Percentiles rank a stretch among this genome's conserved stretches.
phyloP scores from a whole-genome alignment of 805 yeast species.

The Hanseniaspora occidentalis region DNA sequence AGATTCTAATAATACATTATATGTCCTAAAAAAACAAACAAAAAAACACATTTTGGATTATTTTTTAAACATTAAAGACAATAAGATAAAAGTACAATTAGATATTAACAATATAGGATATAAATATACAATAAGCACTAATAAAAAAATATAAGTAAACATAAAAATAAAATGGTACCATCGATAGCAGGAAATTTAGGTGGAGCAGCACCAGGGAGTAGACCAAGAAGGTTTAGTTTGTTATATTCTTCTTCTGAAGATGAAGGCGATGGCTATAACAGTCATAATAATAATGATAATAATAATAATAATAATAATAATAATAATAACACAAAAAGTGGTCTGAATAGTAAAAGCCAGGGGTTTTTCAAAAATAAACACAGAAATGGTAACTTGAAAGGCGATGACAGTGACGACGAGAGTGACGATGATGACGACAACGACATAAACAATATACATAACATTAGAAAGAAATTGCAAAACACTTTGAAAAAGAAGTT shows the following conservation, averaged over 20 bases:
- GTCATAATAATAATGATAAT: conserved; percentile 24
- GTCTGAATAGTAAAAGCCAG: conserved; percentile 31
- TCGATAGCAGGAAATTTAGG: too few species aligned
- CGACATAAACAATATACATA: neutral
- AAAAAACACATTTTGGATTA: neutral
- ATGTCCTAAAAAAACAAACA: neutral
- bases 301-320: conserved; percentile 26
- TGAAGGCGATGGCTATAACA: conserved; percentile 10
- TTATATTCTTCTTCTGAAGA: conserved; percentile 29
- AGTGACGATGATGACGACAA: conserved; percentile 9
- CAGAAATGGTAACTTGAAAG: neutral
- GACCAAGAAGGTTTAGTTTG: conserved; percentile 32
- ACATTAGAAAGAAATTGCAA: neutral
- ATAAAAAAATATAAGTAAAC: neutral
- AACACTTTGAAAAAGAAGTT: neutral
- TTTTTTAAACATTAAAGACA: neutral
- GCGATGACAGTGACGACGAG: too few species aligned
- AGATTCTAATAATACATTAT: neutral
- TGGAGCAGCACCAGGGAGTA: conserved; percentile 1
- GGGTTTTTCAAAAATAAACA: neutral
- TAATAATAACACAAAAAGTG: conserved; percentile 9
- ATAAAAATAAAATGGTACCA: too few species aligned
- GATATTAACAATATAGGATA: neutral
- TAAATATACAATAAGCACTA: neutral
- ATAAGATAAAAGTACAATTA: neutral